These are phyloP conservation scores for Filobasidium uniguttulatum DNA, from an alignment of 1,284 basidiomycete genomes.

Conservation along the genomic window DNA sequence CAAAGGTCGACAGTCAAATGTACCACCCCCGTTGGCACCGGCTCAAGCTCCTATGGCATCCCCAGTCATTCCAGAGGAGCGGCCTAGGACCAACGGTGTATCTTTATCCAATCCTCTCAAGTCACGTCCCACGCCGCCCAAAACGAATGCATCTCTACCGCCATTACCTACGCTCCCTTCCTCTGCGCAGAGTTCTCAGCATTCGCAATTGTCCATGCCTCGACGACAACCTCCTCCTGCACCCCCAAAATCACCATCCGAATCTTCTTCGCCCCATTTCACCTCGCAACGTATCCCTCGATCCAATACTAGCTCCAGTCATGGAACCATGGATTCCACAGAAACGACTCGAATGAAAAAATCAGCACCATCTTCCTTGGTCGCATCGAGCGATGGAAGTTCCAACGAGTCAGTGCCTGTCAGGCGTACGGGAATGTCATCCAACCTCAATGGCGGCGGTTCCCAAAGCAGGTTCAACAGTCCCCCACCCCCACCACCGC, in stretches of 20 bases:
- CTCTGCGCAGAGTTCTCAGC: background rate
- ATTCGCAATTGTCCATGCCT: background rate
- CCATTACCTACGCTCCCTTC: conserved; percentile 2
- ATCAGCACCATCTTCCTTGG: background rate
- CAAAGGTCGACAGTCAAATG: background rate
- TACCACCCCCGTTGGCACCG: no score
- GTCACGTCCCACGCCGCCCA: background rate
- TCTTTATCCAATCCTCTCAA: background rate
- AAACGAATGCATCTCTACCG: background rate
- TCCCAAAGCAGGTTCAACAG: conserved; percentile 4
- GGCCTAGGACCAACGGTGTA: background rate
- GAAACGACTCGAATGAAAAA: background rate
- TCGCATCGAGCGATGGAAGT: conserved; percentile 1
- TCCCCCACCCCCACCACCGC: conserved; percentile 8
- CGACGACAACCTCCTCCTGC: background rate
- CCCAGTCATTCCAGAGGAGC: background rate
- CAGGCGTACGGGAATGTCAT: background rate
- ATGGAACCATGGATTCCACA: no score
- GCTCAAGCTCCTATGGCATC: background rate
- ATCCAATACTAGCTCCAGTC: no score
- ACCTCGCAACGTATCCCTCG: no score
- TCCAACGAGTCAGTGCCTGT: background rate
- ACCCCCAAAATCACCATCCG: no score
- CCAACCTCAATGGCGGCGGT: background rate
- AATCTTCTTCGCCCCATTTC: no score